A percentile compares a stretch with the other conserved stretches of the same genome.
phyloP scores from a whole-genome alignment of 257 asterid species.

The Craterostigma plantagineum region DNA sequence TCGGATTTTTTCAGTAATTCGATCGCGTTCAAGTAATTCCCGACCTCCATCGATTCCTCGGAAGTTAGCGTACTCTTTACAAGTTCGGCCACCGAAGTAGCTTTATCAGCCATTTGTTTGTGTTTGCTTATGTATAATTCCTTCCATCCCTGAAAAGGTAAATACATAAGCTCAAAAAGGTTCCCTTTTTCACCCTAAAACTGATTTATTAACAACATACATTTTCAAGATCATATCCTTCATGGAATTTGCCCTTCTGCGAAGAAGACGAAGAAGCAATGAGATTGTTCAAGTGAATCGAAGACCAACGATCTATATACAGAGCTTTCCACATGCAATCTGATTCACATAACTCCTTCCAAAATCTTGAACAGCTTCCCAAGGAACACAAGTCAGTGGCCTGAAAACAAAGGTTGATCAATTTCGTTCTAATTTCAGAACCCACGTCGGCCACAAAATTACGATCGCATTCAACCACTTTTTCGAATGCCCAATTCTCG shows the following conservation, averaged over 20 bases:
- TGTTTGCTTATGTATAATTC: constrained; percentile 42
- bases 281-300: too few species aligned
- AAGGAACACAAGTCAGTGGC: constrained; percentile 66
- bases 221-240: constrained; percentile 10
- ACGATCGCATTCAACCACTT: not conserved
- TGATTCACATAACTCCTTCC: constrained; percentile 67
- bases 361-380: constrained; percentile 78
- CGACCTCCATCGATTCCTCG: constrained; percentile 69
- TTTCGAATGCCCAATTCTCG: too few species aligned
- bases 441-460: constrained; percentile 10
- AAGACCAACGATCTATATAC: constrained; percentile 52
- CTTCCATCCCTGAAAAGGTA: constrained; percentile 92
- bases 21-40: constrained; percentile 45
- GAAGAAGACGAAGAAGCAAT: constrained; percentile 13
- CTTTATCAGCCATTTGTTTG: constrained; percentile 43
- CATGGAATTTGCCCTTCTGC: too few species aligned
- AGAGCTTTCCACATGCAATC: constrained; percentile 64
- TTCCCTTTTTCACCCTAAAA: not conserved
- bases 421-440: constrained; percentile 7
- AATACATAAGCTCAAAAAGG: not conserved
- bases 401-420: constrained; percentile 20
- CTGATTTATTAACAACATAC: not conserved
- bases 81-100: constrained; percentile 18
- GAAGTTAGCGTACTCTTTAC: constrained; percentile 34
- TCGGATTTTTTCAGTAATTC: constrained; percentile 29